phyloP scores from a whole-genome alignment of 2,329 filamentous ascomycete genomes.

The Trematosphaeria pertusa region DNA sequence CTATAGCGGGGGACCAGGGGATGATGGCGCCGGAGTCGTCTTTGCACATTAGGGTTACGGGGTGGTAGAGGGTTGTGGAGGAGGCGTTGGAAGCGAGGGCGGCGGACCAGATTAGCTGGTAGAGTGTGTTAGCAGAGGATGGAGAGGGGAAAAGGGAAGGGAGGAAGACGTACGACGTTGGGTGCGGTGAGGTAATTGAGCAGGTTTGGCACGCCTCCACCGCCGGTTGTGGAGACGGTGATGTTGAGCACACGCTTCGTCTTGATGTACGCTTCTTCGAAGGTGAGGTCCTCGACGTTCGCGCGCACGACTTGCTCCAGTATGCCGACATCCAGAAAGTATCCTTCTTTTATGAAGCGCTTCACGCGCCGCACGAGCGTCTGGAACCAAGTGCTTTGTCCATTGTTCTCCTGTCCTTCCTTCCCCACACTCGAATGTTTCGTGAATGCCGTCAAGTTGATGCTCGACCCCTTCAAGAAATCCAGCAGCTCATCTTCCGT shows the following conservation, averaged over 20 bases:
- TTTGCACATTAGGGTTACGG: slow-evolving; percentile 77
- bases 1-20: slow-evolving; percentile 70
- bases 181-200: slow-evolving; percentile 93
- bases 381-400: slow-evolving; percentile 50
- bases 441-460: slow-evolving; percentile 82
- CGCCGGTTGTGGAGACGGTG: slow-evolving; percentile 78
- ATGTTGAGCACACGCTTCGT: slow-evolving; percentile 92
- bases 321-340: slow-evolving; percentile 82
- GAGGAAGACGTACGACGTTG: slow-evolving; percentile 73
- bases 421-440: slow-evolving; percentile 37
- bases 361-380: slow-evolving; percentile 71
- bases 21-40: slow-evolving; percentile 74
- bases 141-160: not conserved
- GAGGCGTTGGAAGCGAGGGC: slow-evolving; percentile 78
- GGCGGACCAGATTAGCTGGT: slow-evolving; percentile 79
- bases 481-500: slow-evolving; percentile 82
- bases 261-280: slow-evolving; percentile 87
- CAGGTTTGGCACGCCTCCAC: slow-evolving; percentile 79
- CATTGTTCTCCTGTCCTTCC: slow-evolving; percentile 23
- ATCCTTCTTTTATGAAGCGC: slow-evolving; percentile 77
- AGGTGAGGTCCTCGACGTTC: slow-evolving; percentile 88
- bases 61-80: slow-evolving; percentile 70
- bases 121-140: slow-evolving; percentile 17
- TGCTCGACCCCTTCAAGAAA: slow-evolving; percentile 78
- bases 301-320: slow-evolving; percentile 83